These are phyloP conservation scores for Knufia fluminis DNA, from an alignment of 2,329 filamentous ascomycete species.

Conservation along the genomic window DNA sequence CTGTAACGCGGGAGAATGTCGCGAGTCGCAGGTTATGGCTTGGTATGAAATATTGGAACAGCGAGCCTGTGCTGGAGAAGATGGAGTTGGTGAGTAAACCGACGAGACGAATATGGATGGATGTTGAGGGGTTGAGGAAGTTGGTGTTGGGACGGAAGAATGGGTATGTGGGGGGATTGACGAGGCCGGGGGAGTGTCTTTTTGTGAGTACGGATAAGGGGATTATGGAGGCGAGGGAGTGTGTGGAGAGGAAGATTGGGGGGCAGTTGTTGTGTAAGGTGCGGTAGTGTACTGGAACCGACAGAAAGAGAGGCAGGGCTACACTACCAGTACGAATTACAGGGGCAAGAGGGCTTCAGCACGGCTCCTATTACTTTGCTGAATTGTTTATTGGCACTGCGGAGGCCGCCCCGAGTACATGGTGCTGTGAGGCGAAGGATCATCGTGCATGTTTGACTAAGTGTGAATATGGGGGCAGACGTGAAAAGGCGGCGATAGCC, in stretches of 20 bases:
- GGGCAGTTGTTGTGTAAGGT: constrained; percentile 69
- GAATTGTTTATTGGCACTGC: no score
- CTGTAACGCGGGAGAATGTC: constrained; percentile 61
- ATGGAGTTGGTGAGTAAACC: constrained; percentile 63
- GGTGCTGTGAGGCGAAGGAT: no score
- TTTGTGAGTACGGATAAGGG: constrained; percentile 70
- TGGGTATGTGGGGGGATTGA: constrained; percentile 61
- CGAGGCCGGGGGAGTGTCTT: constrained; percentile 68
- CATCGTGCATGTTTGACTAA: no score
- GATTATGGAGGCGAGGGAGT: constrained; percentile 73
- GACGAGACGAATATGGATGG: constrained; percentile 60
- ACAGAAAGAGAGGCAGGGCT: background rate
- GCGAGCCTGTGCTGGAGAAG: constrained; percentile 64
- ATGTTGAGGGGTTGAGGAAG: constrained; percentile 51
- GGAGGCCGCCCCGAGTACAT: no score
- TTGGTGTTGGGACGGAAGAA: constrained; percentile 61
- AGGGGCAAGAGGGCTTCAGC: no score
- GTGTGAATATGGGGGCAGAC: no score
- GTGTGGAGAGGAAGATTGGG: constrained; percentile 69
- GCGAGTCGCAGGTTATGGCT: constrained; percentile 72
- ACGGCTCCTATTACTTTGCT: no score
- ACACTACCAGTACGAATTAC: no score
- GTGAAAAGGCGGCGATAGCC: no score
- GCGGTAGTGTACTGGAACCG: constrained; percentile 5
- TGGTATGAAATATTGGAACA: constrained; percentile 82